These are phyloP conservation scores for Ophiostoma ulmi DNA, from an alignment of 2,329 filamentous ascomycete species.

Conservation along the genomic window DNA sequence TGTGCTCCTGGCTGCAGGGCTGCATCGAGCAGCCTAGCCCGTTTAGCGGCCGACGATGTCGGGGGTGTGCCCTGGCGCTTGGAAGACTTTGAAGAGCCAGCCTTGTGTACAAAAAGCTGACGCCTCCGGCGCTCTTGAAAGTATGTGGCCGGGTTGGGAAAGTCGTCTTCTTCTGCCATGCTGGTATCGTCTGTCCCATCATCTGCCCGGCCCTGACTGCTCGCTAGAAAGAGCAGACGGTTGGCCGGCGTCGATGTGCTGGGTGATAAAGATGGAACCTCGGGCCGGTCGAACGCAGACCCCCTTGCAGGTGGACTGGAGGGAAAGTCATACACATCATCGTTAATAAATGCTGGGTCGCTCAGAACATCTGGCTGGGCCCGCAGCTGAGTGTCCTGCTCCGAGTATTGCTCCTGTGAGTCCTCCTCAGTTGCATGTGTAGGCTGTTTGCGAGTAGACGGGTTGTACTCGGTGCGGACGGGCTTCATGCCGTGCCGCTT, in stretches of 20 bases:
- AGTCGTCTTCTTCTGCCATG: constrained; percentile 33
- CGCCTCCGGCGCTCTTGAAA: constrained; percentile 26
- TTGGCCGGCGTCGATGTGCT: constrained; percentile 30
- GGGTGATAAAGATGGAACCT: constrained; percentile 30
- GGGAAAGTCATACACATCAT: constrained; percentile 19
- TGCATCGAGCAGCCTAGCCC: constrained; percentile 23
- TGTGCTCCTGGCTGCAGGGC: neutral
- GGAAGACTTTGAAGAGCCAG: constrained; percentile 14
- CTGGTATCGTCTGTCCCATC: constrained; percentile 34
- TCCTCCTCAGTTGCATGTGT: constrained; percentile 36
- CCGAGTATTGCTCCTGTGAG: constrained; percentile 48
- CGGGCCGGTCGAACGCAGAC: neutral
- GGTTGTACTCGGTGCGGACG: constrained; percentile 39
- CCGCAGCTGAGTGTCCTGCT: constrained; percentile 43
- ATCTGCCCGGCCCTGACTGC: constrained; percentile 32
- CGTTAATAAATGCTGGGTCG: constrained; percentile 8
- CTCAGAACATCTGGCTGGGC: neutral
- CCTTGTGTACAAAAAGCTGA: constrained; percentile 1
- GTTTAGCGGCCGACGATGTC: constrained; percentile 30
- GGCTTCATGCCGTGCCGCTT: constrained; percentile 53
- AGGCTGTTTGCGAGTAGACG: constrained; percentile 26
- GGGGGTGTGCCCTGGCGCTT: constrained; percentile 29
- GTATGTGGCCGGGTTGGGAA: constrained; percentile 30
- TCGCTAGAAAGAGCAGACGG: constrained; percentile 26
- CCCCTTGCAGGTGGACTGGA: constrained; percentile 9